phyloP scores from a whole-genome alignment of 2,329 filamentous ascomycete species.

The Chalara sp. region DNA sequence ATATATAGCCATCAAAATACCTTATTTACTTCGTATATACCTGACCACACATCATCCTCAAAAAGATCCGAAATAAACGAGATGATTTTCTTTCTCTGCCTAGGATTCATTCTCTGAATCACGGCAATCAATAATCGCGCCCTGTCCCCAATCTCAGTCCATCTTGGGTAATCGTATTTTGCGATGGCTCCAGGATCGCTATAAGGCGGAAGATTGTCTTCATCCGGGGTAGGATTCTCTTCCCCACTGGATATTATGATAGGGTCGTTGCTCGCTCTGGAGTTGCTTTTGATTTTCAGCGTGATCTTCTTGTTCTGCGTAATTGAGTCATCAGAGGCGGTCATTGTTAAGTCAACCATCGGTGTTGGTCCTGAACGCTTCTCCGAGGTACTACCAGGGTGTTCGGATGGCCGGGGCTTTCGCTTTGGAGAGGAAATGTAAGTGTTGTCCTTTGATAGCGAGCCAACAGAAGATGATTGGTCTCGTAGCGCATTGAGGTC shows the following conservation, averaged over 20 bases:
- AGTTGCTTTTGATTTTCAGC: constrained; percentile 7
- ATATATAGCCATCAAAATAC: too few relatives aligned
- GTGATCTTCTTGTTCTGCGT: constrained; percentile 11
- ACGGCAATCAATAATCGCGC: constrained; percentile 37
- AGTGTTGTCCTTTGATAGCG: not conserved
- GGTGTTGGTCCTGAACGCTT: too few relatives aligned
- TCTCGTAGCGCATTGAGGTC: too few relatives aligned
- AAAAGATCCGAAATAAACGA: constrained; percentile 2
- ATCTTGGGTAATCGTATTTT: constrained; percentile 12
- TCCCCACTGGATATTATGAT: constrained; percentile 13
- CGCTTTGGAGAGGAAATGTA: not conserved
- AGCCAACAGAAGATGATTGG: not conserved
- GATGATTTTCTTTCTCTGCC: constrained; percentile 3
- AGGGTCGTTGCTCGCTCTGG: constrained; percentile 4
- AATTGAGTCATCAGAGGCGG: constrained; percentile 14
- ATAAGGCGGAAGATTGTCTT: constrained; percentile 13
- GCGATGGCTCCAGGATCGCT: constrained; percentile 18
- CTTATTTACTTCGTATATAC: constrained; percentile 9
- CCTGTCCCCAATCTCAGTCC: constrained; percentile 15
- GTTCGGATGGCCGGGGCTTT: too few relatives aligned
- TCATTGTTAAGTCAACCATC: constrained; percentile 14
- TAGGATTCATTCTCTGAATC: constrained; percentile 25
- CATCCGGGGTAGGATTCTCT: constrained; percentile 6
- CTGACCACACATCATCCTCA: constrained; percentile 10
- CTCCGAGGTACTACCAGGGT: too few relatives aligned